Base-by-base conservation (phyloP, 2,329 filamentous ascomycete species). In the Geosmithia putterillii region DNA sequence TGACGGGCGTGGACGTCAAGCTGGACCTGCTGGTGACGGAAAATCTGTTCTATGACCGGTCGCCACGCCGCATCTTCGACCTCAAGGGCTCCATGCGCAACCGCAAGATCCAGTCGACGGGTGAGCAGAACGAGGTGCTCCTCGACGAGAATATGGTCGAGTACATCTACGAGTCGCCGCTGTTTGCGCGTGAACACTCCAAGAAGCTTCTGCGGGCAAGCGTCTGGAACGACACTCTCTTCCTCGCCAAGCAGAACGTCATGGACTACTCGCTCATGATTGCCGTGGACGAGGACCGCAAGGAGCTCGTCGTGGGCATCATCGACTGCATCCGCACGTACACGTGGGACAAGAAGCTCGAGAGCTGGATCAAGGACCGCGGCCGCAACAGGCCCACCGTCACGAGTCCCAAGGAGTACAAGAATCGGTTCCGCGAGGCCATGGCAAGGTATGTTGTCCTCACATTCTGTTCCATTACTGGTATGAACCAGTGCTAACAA, bases 221-320 rank as follows among this genome's bases (percentile, higher is more conserved):
- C 9, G 89, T 98, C 2, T 96, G 88, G 81, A 98, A 98, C 58
- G 94, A 98, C 58, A 98, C 94, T 1, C 70, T 98, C 22, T 98
- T 96, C 66, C 67, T 98, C 42, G 88, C 86, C 40, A 80, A 88
- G 35, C 90, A 96, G 57, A 92, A 96, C 54, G 92, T 98, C 44
- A 98, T 98, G 92, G 92, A 98, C 64, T 98, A 98, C 65, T 92
- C 84, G 20, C 74, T 98, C 38, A 98, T 98, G 92, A 89, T 95
- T 44, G 94, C 90, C 1, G 94, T 98, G 38, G 90, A 98, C 55
- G 92, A 95, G 59, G 73, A 74, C 34, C 77, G 80, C 49, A 89
- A 90, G 54, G 90, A 98, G 63, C 76, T 98, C 14, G 87, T 96
- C 14, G 89, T 98, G 2, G 92, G 92, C 4, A 96, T 98, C 55